These are phyloP conservation scores for Plantago major DNA, from an alignment of 257 asterid species.

Conservation along the genomic window DNA sequence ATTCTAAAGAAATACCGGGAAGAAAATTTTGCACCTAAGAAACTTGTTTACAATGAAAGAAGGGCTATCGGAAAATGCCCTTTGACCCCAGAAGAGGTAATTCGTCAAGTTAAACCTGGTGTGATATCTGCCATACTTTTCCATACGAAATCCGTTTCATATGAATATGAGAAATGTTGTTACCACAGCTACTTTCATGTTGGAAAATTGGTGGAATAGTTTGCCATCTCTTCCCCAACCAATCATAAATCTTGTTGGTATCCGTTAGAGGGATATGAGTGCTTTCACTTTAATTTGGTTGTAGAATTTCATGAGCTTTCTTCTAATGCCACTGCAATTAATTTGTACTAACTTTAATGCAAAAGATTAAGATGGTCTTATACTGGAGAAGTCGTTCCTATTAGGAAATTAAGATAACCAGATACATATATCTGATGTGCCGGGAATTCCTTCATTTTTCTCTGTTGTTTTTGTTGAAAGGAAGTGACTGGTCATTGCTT, in stretches of 20 bases:
- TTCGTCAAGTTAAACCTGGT: constrained; percentile 5
- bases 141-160: constrained; percentile 8
- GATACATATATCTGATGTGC: too few species aligned
- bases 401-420: too few species aligned
- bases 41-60: constrained; percentile 77
- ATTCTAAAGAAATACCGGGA: constrained; percentile 65
- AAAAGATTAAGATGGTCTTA: too few species aligned
- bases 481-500: too few species aligned
- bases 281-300: neutral
- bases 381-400: too few species aligned
- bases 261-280: constrained; percentile 9
- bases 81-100: constrained; percentile 95
- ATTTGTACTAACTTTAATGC: neutral
- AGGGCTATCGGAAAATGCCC: constrained; percentile 99
- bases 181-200: too few species aligned
- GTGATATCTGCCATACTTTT: constrained; percentile 4
- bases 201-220: too few species aligned
- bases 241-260: neutral
- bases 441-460: too few species aligned
- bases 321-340: constrained; percentile 2
- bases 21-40: constrained; percentile 81
- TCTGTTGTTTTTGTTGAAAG: too few species aligned
- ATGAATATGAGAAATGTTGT: too few species aligned
- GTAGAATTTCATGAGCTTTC: neutral
- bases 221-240: neutral